Conservation (phyloP, 2,329 filamentous ascomycete species). For the Fusarium tjaetaba region DNA sequence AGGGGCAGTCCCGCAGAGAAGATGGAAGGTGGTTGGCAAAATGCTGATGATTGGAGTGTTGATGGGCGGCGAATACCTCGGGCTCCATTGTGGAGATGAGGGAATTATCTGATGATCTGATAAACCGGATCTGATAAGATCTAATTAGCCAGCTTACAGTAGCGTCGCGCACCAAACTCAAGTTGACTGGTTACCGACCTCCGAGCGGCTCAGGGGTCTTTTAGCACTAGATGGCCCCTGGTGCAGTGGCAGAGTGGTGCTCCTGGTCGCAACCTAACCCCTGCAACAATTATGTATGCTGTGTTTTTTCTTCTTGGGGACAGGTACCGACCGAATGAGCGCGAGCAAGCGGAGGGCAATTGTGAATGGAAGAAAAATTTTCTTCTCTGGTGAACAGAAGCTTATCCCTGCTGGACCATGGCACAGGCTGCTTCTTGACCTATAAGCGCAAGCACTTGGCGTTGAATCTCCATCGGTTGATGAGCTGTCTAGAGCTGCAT, state of each 20-base stretch:
- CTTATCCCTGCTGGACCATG: not conserved
- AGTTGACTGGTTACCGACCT: slow-evolving; percentile 39
- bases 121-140: slow-evolving; percentile 60
- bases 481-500: slow-evolving; percentile 8
- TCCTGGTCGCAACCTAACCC: slow-evolving; percentile 9
- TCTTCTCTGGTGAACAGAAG: slow-evolving; percentile 4
- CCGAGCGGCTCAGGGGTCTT: slow-evolving; percentile 23
- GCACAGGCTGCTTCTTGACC: not conserved
- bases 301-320: slow-evolving; percentile 13
- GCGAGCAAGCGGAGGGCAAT: slow-evolving; percentile 3
- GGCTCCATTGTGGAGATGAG: slow-evolving; percentile 49
- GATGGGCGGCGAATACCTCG: slow-evolving; percentile 18
- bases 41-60: slow-evolving; percentile 26
- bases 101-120: slow-evolving; percentile 66
- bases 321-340: slow-evolving; percentile 30
- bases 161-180: slow-evolving; percentile 31
- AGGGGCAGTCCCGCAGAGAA: slow-evolving; percentile 23
- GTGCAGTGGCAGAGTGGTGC: not conserved
- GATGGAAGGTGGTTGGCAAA: slow-evolving; percentile 1
- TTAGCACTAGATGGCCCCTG: slow-evolving; percentile 6
- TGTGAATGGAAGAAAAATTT: slow-evolving; percentile 17
- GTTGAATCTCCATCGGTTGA: not conserved
- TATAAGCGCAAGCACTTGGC: not conserved
- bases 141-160: slow-evolving; percentile 39
- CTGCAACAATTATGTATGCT: slow-evolving; percentile 15